phyloP scores from a whole-genome alignment of 257 asterid species.

The Parsonsia alboflavescens region DNA sequence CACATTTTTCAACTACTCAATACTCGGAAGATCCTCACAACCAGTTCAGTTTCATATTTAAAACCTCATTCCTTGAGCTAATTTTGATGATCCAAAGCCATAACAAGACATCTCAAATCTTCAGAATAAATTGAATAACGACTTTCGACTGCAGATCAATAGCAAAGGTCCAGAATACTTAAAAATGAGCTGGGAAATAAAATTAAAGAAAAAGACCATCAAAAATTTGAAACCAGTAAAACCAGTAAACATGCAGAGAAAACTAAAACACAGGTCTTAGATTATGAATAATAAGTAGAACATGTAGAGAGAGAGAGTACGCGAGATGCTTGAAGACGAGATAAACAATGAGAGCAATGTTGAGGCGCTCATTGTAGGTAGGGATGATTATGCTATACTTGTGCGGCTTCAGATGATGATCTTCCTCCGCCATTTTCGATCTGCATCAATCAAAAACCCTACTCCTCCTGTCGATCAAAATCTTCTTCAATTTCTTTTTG shows the following conservation, averaged over 20 bases:
- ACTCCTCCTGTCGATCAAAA: background rate
- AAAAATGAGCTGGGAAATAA: background rate
- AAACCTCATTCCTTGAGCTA: background rate
- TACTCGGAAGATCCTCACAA: background rate
- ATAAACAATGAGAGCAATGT: constrained; percentile 79
- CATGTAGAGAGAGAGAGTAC: constrained; percentile 25
- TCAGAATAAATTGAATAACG: background rate
- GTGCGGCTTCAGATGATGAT: constrained; percentile 35
- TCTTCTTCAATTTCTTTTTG: background rate
- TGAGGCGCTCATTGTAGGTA: constrained; percentile 96
- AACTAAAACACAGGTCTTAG: background rate
- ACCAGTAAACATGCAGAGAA: background rate
- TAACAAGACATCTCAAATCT: background rate
- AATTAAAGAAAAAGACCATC: background rate
- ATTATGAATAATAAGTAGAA: background rate
- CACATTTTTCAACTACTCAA: background rate
- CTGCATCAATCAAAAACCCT: constrained; percentile 14
- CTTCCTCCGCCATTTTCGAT: constrained; percentile 16
- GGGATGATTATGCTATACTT: constrained; percentile 89
- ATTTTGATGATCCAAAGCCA: background rate
- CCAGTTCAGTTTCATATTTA: background rate
- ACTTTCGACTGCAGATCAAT: background rate
- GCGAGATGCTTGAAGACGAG: constrained; percentile 87
- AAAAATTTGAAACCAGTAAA: background rate
- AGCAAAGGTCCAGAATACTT: background rate